phyloP scores from a whole-genome alignment of 768 basidiomycete species.

The Termitomyces eurrhizus region DNA sequence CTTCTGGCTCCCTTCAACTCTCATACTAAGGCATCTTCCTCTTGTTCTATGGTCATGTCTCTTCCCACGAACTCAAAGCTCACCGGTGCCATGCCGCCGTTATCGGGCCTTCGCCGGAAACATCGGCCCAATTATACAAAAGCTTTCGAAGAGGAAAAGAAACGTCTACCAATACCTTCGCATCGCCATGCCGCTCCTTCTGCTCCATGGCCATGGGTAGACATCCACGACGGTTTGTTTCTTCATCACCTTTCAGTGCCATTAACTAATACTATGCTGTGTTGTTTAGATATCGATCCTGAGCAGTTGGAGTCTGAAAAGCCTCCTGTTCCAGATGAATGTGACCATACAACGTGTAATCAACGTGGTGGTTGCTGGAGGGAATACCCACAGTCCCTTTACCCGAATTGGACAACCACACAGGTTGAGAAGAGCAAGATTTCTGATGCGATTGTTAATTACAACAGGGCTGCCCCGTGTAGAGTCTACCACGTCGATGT shows the following conservation, averaged over 20 bases:
- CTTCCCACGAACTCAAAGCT: background rate
- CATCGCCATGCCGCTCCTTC: constrained; percentile 44
- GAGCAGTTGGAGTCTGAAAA: constrained; percentile 26
- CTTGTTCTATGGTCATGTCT: background rate
- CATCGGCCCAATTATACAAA: constrained; percentile 15
- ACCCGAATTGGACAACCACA: constrained; percentile 52
- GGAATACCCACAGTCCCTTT: constrained; percentile 42
- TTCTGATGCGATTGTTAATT: constrained; percentile 29
- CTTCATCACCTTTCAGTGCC: background rate
- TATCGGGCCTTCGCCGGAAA: constrained; percentile 4
- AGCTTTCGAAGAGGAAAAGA: constrained; percentile 11
- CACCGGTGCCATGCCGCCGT: background rate
- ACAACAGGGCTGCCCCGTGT: constrained; percentile 23
- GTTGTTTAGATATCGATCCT: constrained; percentile 30
- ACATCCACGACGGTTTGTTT: constrained; percentile 33
- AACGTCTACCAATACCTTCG: constrained; percentile 31
- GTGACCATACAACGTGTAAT: constrained; percentile 32
- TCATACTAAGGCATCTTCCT: background rate
- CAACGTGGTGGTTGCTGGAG: constrained; percentile 30
- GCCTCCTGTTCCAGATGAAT: constrained; percentile 33
- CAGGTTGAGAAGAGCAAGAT: constrained; percentile 43
- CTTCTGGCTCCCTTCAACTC: background rate
- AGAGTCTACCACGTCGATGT: constrained; percentile 40
- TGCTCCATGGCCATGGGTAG: constrained; percentile 45
- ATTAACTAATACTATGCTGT: background rate